phyloP scores from a whole-genome alignment of 306 rosid species.

The Leucaena leucocephala region DNA sequence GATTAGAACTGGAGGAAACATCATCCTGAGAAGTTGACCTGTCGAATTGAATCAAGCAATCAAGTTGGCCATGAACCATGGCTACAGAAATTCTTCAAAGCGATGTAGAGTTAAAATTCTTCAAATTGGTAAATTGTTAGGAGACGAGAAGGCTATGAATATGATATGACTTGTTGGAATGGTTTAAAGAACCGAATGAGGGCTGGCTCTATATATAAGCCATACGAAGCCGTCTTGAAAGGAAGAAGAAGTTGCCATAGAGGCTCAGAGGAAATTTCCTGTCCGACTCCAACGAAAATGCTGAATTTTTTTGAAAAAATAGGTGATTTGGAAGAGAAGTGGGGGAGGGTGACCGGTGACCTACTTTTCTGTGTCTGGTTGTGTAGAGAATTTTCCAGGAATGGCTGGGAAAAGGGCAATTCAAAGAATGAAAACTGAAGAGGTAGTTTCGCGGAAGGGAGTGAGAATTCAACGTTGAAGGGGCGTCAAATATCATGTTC shows the following conservation, averaged over 20 bases:
- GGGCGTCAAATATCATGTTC: neutral
- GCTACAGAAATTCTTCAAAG: neutral
- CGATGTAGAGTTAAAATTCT: conserved; percentile 23
- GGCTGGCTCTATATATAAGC: conserved; percentile 18
- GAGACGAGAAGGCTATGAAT: conserved; percentile 33
- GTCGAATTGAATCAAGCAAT: conserved; percentile 40
- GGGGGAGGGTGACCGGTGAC: conserved; percentile 25
- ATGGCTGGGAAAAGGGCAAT: neutral
- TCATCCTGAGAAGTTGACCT: conserved; percentile 14
- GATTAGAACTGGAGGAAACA: conserved; percentile 8
- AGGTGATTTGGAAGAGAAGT: neutral
- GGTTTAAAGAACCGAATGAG: conserved; percentile 15
- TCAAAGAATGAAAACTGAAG: neutral
- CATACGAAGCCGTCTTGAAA: conserved; percentile 14
- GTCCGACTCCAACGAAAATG: neutral
- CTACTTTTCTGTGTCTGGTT: conserved; percentile 32
- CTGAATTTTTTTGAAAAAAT: no score
- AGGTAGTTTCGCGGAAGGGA: conserved; percentile 35
- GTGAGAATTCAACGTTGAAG: neutral
- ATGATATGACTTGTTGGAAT: neutral
- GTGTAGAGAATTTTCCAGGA: neutral
- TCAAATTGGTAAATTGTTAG: conserved; percentile 13
- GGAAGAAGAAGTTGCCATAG: conserved; percentile 47
- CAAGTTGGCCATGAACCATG: conserved; percentile 21
- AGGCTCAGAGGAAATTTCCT: neutral